A percentile compares a stretch with the other conserved stretches of the same genome.
phyloP scores from a whole-genome alignment of 2,329 filamentous ascomycete species.

The Xylariales sp. region DNA sequence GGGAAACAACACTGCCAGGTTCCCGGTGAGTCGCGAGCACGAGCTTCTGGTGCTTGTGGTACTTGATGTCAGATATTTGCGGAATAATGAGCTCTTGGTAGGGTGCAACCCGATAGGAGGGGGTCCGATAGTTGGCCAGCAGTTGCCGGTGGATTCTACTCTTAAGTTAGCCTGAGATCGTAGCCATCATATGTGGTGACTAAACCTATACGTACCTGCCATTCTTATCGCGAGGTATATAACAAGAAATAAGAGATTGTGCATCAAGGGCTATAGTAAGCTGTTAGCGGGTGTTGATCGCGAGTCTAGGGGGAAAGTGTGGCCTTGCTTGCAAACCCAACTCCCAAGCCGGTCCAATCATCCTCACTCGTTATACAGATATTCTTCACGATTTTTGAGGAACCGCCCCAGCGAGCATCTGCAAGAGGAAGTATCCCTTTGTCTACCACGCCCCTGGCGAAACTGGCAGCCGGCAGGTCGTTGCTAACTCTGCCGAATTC shows the following conservation, averaged over 20 bases:
- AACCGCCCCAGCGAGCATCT: slow-evolving; percentile 14
- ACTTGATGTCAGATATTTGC: slow-evolving; percentile 43
- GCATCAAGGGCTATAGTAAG: slow-evolving; percentile 28
- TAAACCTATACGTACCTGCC: slow-evolving; percentile 31
- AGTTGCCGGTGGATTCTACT: slow-evolving; percentile 16
- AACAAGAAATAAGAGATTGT: slow-evolving; percentile 29
- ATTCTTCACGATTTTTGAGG: slow-evolving; percentile 30
- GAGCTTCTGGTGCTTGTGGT: slow-evolving; percentile 35
- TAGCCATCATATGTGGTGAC: no score
- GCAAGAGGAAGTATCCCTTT: slow-evolving; percentile 36
- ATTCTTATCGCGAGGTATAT: slow-evolving; percentile 39
- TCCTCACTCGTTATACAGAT: slow-evolving; percentile 37
- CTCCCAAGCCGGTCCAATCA: slow-evolving; percentile 32
- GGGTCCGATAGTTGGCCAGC: slow-evolving; percentile 14
- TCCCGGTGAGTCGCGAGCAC: slow-evolving; percentile 38
- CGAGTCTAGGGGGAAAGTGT: background rate
- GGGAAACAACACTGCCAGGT: slow-evolving; percentile 23
- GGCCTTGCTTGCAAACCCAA: slow-evolving; percentile 40
- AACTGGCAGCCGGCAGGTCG: slow-evolving; percentile 29
- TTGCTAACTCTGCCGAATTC: slow-evolving; percentile 27
- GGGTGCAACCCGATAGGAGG: slow-evolving; percentile 8
- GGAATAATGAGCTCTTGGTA: slow-evolving; percentile 29
- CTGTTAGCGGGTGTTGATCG: slow-evolving; percentile 8
- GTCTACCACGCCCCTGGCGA: slow-evolving; percentile 31
- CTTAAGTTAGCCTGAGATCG: no score